Evolutionary conservation across 2,329 filamentous ascomycete species (phyloP).

Genomic region (Colletotrichum australisinense): DNA sequence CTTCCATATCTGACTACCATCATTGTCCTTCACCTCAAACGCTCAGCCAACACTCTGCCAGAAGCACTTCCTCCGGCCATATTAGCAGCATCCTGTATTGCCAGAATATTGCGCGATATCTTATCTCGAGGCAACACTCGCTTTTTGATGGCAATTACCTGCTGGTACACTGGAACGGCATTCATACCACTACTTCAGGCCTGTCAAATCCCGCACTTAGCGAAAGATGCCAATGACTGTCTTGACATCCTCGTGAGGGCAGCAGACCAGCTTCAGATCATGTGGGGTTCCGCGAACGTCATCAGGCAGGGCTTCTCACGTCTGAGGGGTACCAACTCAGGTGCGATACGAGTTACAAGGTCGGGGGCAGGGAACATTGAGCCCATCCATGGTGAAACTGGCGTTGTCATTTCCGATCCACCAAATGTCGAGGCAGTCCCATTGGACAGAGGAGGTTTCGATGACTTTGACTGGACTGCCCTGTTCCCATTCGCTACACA

Average conservation of each 20-base stretch:
- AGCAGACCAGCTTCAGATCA: constrained; percentile 45
- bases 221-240: constrained; percentile 45
- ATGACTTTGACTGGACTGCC: constrained; percentile 45
- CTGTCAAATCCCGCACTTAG: constrained; percentile 44
- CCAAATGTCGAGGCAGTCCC: not conserved
- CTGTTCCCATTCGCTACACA: constrained; percentile 49
- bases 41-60: constrained; percentile 49
- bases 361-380: not conserved
- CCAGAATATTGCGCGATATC: constrained; percentile 51
- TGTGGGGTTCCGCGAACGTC: constrained; percentile 51
- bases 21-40: constrained; percentile 51
- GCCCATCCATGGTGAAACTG: no score
- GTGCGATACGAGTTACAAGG: not conserved
- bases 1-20: constrained; percentile 55
- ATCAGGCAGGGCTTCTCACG: constrained; percentile 47
- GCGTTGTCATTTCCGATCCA: not conserved
- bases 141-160: constrained; percentile 55
- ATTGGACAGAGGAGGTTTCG: not conserved
- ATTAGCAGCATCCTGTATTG: constrained; percentile 51
- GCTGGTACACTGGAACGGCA: constrained; percentile 55
- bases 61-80: constrained; percentile 50
- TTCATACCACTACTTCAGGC: constrained; percentile 54
- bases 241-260: constrained; percentile 46
- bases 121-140: constrained; percentile 50
- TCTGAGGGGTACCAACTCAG: constrained; percentile 32